Evolutionary conservation across 495 filamentous ascomycete genomes (phyloP).

Genomic region (Neurospora sp.): DNA sequence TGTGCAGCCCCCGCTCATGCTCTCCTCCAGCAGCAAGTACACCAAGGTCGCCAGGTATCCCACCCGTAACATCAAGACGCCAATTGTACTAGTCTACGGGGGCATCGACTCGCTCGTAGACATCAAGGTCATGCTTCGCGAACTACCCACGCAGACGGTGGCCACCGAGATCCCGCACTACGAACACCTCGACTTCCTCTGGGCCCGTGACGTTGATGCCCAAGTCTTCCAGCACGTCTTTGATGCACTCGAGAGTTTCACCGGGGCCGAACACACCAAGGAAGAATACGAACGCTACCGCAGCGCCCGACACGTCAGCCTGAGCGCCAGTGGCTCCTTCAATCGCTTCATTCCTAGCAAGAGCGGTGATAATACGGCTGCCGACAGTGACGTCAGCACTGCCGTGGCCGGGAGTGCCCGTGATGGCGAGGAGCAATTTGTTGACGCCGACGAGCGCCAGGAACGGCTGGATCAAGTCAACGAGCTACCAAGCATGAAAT

Average conservation of each 20-base stretch:
- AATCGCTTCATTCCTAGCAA: conserved; percentile 13
- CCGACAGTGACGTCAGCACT: conserved; percentile 27
- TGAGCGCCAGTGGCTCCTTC: conserved; percentile 18
- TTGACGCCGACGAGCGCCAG: background rate
- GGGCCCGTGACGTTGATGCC: conserved; percentile 75
- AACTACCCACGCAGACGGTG: conserved; percentile 72
- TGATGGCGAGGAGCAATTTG: conserved; percentile 3
- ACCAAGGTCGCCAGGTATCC: conserved; percentile 91
- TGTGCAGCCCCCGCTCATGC: conserved; percentile 44
- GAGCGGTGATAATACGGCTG: conserved; percentile 7
- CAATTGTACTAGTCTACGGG: conserved; percentile 86
- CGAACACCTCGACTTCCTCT: conserved; percentile 96
- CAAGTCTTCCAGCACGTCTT: conserved; percentile 86
- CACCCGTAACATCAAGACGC: conserved; percentile 92
- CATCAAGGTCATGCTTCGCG: conserved; percentile 81
- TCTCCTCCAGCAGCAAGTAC: conserved; percentile 38
- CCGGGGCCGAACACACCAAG: conserved; percentile 36
- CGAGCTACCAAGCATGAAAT: background rate
- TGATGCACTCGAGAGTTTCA: conserved; percentile 66
- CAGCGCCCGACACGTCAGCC: conserved; percentile 24
- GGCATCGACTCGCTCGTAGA: conserved; percentile 93
- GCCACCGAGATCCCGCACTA: conserved; percentile 80
- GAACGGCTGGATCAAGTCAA: background rate
- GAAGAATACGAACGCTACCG: conserved; percentile 42
- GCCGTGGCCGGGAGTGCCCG: conserved; percentile 13